Evolutionary conservation across 495 filamentous ascomycete genomes (phyloP).

Genomic region (Xylaria scruposa): DNA sequence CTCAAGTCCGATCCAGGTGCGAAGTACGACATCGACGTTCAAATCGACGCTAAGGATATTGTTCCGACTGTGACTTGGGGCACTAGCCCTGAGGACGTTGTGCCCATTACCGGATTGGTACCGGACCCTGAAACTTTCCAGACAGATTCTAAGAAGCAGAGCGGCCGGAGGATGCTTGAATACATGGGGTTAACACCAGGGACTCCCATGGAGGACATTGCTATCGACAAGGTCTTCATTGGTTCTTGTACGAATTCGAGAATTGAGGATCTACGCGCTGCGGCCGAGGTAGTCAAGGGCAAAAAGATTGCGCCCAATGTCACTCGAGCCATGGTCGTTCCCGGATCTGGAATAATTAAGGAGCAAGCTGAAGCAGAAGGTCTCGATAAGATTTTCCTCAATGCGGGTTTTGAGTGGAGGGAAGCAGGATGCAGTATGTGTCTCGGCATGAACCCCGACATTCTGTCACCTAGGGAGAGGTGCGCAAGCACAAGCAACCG

Average conservation of each 20-base stretch:
- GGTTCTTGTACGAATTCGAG: conserved; percentile 97
- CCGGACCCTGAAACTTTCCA: conserved; percentile 87
- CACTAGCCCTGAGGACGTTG: conserved; percentile 93
- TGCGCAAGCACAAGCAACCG: conserved; percentile 96
- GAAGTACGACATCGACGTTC: conserved; percentile 84
- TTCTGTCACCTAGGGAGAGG: conserved; percentile 89
- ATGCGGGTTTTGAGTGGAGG: conserved; percentile 96
- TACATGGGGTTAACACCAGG: conserved; percentile 94
- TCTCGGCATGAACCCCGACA: conserved; percentile 98
- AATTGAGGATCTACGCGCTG: conserved; percentile 93
- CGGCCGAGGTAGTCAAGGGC: conserved; percentile 83
- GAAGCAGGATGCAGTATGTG: conserved; percentile 99
- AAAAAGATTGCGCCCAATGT: conserved; percentile 85
- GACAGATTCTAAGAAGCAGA: conserved; percentile 75
- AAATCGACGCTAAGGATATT: conserved; percentile 91
- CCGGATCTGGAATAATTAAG: conserved; percentile 94
- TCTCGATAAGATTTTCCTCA: conserved; percentile 87
- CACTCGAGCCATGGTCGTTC: conserved; percentile 94
- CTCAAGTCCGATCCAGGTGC: conserved; percentile 85
- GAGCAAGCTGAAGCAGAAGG: conserved; percentile 90
- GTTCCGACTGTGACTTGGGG: conserved; percentile 95
- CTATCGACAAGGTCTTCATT: conserved; percentile 95
- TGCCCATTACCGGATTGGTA: conserved; percentile 88
- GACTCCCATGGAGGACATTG: conserved; percentile 88
- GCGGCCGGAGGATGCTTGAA: conserved; percentile 81